These are phyloP conservation scores for Fusarium sp. DNA, from an alignment of 2,329 filamentous ascomycete genomes.

Conservation along the genomic window DNA sequence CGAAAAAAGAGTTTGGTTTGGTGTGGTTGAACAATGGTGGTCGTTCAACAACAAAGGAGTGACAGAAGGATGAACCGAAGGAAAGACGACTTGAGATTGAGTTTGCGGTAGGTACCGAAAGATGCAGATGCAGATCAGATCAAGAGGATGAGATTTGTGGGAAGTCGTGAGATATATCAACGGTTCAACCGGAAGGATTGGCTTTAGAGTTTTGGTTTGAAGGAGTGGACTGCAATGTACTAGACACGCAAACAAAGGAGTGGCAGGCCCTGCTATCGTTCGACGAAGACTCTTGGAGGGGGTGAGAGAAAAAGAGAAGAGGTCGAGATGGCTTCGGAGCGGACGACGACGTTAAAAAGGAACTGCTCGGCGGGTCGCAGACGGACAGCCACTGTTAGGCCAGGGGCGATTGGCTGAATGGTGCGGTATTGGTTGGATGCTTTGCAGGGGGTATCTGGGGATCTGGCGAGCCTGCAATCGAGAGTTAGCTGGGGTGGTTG, in stretches of 20 bases:
- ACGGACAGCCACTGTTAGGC: constrained; percentile 38
- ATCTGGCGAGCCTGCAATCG: constrained; percentile 40
- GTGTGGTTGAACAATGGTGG: constrained; percentile 43
- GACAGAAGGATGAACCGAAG: constrained; percentile 44
- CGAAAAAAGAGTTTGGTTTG: constrained; percentile 22
- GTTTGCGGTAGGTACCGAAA: constrained; percentile 34
- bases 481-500: constrained; percentile 30
- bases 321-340: constrained; percentile 41
- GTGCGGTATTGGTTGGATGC: constrained; percentile 43
- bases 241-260: constrained; percentile 51
- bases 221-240: constrained; percentile 52
- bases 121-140: constrained; percentile 10
- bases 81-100: constrained; percentile 41
- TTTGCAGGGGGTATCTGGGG: constrained; percentile 37
- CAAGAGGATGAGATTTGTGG: constrained; percentile 18
- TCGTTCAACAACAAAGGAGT: constrained; percentile 42
- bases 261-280: constrained; percentile 46
- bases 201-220: constrained; percentile 42
- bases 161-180: constrained; percentile 46
- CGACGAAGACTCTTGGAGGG: constrained; percentile 47
- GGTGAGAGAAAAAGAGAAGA: constrained; percentile 43
- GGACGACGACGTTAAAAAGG: constrained; percentile 49
- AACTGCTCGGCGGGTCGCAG: constrained; percentile 43
- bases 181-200: constrained; percentile 47
- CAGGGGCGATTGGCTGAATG: constrained; percentile 40